These are phyloP conservation scores for Heritiera littoralis DNA, from an alignment of 345 rosid genomes.

Conservation along the genomic window DNA sequence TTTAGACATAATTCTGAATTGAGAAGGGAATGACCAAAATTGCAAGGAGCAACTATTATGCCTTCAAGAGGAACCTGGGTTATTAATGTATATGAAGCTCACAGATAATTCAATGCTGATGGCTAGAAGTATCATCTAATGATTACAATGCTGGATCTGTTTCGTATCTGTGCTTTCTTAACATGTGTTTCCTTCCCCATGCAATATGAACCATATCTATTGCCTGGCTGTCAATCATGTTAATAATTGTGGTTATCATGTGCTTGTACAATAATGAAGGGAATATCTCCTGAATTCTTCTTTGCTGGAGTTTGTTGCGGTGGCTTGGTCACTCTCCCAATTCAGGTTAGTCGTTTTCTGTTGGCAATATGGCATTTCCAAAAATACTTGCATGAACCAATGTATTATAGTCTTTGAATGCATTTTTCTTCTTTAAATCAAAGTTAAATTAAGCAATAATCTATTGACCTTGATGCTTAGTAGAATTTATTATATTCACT, in stretches of 20 bases:
- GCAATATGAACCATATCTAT: background rate
- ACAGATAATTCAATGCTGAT: background rate
- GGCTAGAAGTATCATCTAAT: background rate
- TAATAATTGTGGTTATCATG: background rate
- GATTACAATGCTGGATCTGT: background rate
- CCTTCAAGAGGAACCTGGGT: background rate
- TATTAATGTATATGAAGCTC: background rate
- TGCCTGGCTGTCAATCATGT: background rate
- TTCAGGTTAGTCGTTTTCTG: constrained; percentile 56
- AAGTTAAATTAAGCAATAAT: too few relatives aligned
- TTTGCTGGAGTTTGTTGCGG: constrained; percentile 96
- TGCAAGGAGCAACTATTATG: background rate
- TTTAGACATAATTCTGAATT: background rate
- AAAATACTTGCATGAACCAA: background rate
- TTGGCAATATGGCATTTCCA: background rate
- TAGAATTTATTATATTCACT: too few relatives aligned
- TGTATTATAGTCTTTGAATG: background rate
- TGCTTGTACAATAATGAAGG: constrained; percentile 42
- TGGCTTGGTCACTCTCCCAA: constrained; percentile 76
- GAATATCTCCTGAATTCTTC: constrained; percentile 80
- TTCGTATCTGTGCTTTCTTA: background rate
- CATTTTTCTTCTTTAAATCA: too few relatives aligned
- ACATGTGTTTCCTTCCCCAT: background rate
- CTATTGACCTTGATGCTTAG: too few relatives aligned
- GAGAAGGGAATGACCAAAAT: background rate